These are phyloP conservation scores for Penicillium pulvis DNA, from an alignment of 495 filamentous ascomycete species.

Conservation along the genomic window DNA sequence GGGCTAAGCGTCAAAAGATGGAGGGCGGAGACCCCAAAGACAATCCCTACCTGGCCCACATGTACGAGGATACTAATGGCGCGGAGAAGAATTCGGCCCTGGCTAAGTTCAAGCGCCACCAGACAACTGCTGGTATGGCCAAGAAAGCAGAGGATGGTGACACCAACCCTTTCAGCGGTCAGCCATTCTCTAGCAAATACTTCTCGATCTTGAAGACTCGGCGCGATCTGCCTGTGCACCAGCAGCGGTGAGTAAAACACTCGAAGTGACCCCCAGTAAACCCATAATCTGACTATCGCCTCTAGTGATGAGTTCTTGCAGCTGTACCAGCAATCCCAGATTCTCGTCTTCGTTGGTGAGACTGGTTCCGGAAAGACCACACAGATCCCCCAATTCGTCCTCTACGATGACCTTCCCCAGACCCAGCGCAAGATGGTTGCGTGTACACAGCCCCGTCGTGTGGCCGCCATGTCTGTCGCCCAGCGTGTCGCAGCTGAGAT, in stretches of 20 bases:
- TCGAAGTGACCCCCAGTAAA: neutral
- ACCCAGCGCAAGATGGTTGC: constrained; percentile 83
- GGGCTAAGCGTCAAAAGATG: constrained; percentile 53
- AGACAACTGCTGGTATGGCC: constrained; percentile 77
- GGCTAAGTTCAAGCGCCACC: constrained; percentile 71
- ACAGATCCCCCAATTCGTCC: constrained; percentile 96
- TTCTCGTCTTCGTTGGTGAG: constrained; percentile 97
- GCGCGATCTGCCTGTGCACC: constrained; percentile 84
- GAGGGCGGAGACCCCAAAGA: constrained; percentile 55
- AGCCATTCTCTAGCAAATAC: constrained; percentile 77
- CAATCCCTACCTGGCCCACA: constrained; percentile 93
- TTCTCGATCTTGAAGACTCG: constrained; percentile 83
- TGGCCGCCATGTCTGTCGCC: constrained; percentile 98
- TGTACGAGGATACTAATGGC: constrained; percentile 62
- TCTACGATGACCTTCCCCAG: constrained; percentile 95
- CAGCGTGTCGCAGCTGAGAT: constrained; percentile 97
- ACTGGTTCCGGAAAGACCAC: constrained; percentile 99
- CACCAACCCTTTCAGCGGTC: constrained; percentile 79
- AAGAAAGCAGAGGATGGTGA: constrained; percentile 76
- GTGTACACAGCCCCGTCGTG: constrained; percentile 96
- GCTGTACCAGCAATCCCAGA: constrained; percentile 89
- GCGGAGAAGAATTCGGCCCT: constrained; percentile 51
- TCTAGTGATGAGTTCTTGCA: constrained; percentile 86
- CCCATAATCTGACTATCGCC: constrained; percentile 9
- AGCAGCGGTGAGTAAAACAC: constrained; percentile 66